These are phyloP conservation scores for Amphichorda felina DNA, from an alignment of 2,329 filamentous ascomycete genomes.

Conservation along the genomic window DNA sequence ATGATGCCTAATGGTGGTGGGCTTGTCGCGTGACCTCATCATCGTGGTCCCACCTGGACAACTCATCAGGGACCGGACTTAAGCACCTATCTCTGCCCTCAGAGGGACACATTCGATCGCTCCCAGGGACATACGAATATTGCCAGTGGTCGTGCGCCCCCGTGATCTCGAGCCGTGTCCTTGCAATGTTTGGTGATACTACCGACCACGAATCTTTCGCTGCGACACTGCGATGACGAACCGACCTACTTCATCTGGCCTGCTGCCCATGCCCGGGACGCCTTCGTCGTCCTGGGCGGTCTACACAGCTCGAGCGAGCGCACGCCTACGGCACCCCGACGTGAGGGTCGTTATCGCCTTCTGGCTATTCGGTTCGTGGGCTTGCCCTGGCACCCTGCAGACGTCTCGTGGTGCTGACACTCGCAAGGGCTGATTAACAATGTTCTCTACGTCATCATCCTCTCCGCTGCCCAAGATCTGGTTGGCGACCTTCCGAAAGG, in stretches of 20 bases:
- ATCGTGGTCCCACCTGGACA: too few relatives aligned
- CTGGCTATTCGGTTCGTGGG: constrained; percentile 73
- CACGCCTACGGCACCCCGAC: constrained; percentile 56
- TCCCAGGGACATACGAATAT: too few relatives aligned
- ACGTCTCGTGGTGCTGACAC: not conserved
- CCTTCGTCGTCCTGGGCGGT: constrained; percentile 59
- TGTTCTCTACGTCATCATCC: constrained; percentile 93
- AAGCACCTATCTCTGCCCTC: too few relatives aligned
- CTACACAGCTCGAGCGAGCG: constrained; percentile 53
- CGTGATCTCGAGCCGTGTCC: too few relatives aligned
- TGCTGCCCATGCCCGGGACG: constrained; percentile 46
- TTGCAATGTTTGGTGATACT: not conserved
- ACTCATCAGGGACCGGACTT: too few relatives aligned
- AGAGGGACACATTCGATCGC: too few relatives aligned
- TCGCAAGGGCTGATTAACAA: constrained; percentile 73
- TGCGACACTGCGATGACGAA: constrained; percentile 17
- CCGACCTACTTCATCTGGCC: constrained; percentile 26
- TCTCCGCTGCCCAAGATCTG: constrained; percentile 89
- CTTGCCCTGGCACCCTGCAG: not conserved
- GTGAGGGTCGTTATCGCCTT: constrained; percentile 67
- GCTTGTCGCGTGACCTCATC: too few relatives aligned
- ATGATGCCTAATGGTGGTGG: too few relatives aligned
- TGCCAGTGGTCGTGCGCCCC: too few relatives aligned
- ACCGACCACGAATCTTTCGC: not conserved
- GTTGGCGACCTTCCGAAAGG: constrained; percentile 89